A percentile compares a stretch with the other conserved stretches of the same genome.
phyloP scores from a whole-genome alignment of 345 rosid species.

The Aquilaria malaccensis region DNA sequence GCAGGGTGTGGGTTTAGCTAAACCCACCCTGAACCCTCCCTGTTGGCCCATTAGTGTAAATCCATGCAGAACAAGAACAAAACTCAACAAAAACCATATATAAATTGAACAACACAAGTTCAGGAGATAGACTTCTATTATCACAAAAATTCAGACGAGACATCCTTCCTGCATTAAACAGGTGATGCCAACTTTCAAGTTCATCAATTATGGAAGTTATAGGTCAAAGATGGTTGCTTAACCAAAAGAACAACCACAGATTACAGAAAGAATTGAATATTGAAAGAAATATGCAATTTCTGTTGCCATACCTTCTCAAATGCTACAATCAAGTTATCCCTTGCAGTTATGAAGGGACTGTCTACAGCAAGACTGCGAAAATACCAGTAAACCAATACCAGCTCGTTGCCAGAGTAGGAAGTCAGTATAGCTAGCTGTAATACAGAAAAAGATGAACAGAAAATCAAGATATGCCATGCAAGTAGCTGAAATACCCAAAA shows the following conservation, averaged over 20 bases:
- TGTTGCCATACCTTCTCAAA: slow-evolving; percentile 44
- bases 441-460: background rate
- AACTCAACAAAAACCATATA: too few relatives aligned
- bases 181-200: too few relatives aligned
- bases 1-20: too few relatives aligned
- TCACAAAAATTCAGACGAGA: background rate
- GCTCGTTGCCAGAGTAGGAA: slow-evolving; percentile 48
- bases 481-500: slow-evolving; percentile 4
- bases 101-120: too few relatives aligned
- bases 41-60: too few relatives aligned
- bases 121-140: too few relatives aligned
- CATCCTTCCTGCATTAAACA: too few relatives aligned
- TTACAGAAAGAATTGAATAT: background rate
- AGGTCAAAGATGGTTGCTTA: background rate
- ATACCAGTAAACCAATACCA: slow-evolving; percentile 47
- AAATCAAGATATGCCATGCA: background rate
- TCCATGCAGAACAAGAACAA: too few relatives aligned
- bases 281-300: background rate
- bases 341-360: slow-evolving; percentile 53
- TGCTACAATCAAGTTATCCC: slow-evolving; percentile 65
- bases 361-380: slow-evolving; percentile 67
- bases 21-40: too few relatives aligned
- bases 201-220: background rate
- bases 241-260: background rate
- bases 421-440: slow-evolving; percentile 65